phyloP scores from a whole-genome alignment of 305 asterid genomes.

The Striga hermonthica region DNA sequence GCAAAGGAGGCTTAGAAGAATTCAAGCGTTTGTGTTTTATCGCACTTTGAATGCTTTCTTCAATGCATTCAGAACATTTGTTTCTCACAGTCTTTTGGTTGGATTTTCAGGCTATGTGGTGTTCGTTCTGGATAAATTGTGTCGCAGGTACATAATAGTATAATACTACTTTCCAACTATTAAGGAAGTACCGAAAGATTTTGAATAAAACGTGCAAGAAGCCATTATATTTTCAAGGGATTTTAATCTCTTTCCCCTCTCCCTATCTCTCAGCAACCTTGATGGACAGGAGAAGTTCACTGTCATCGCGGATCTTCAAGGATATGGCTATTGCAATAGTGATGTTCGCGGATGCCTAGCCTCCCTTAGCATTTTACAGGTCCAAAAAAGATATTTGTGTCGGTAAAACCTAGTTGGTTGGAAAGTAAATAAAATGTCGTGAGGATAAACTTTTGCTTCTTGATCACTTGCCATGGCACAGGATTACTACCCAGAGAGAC shows the following conservation, averaged over 20 bases:
- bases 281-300: constrained; percentile 67
- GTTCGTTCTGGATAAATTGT: constrained; percentile 58
- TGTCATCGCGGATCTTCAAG: constrained; percentile 55
- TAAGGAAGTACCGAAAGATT: background rate
- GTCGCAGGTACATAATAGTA: background rate
- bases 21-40: constrained; percentile 49
- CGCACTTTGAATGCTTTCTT: too few relatives aligned
- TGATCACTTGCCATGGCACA: constrained; percentile 21
- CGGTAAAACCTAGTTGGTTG: too few relatives aligned
- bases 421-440: too few relatives aligned
- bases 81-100: constrained; percentile 10
- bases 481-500: constrained; percentile 90
- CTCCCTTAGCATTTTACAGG: constrained; percentile 63
- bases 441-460: too few relatives aligned
- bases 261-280: constrained; percentile 39
- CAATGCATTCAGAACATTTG: background rate
- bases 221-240: background rate
- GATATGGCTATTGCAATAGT: constrained; percentile 51
- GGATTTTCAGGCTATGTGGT: constrained; percentile 58
- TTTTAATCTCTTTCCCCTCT: too few relatives aligned
- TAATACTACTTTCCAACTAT: too few relatives aligned
- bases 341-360: constrained; percentile 54
- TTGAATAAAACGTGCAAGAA: background rate
- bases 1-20: constrained; percentile 60
- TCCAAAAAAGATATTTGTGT: constrained; percentile 15